Base-by-base conservation (phyloP, 1,284 basidiomycete species). In the Ustilago tritici region DNA sequence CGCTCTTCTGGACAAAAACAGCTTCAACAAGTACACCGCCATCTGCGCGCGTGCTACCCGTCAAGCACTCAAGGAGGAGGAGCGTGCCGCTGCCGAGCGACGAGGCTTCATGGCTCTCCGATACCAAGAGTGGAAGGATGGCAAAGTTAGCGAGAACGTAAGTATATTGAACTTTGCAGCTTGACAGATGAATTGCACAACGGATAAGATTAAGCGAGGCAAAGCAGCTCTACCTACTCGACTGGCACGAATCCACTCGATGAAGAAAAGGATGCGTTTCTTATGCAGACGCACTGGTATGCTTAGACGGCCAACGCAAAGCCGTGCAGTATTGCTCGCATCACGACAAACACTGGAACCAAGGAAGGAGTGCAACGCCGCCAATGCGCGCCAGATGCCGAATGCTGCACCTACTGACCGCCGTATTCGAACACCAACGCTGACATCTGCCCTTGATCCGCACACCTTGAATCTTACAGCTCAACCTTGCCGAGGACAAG, bases 21-120 rank as follows among this genome's bases (percentile, higher is more conserved):
- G 87, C 65, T 88, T 86, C 87, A 88, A 87, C 87, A 87, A 87
- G 85, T 87, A 87, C 85, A 85, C 87, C 65, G 73, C 80, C 61
- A 84, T 88, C 78, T 83, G 83, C 56, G 86, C 86, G 15, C 85
- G 85, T 38, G 87, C 87, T 34, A 87, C 86, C 54, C 85, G 87
- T 56, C 81, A 84, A 70, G 85, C 80, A 9, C 85, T 88, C 78
- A 88, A 88, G 84, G 87, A 88, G 81, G 84, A 86, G 68, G 75
- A 86, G 77, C 83, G 87, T 47, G 82, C 85, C 58, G 78, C 81
- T 67, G 86, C 87, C 41, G 86, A 87, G 78, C 83, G 85, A 65
- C 83, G 87, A 55, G 85, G 81, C 53, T 83, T 59, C 67, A 81
- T 87, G 78, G 84, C 83, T 34, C 85, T 87, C 62, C 85, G 86